Percentiles rank a stretch among this genome's conserved stretches.
Evolutionary conservation across 495 filamentous ascomycete genomes (phyloP).

Genomic region (Aspergillus hancockii): DNA sequence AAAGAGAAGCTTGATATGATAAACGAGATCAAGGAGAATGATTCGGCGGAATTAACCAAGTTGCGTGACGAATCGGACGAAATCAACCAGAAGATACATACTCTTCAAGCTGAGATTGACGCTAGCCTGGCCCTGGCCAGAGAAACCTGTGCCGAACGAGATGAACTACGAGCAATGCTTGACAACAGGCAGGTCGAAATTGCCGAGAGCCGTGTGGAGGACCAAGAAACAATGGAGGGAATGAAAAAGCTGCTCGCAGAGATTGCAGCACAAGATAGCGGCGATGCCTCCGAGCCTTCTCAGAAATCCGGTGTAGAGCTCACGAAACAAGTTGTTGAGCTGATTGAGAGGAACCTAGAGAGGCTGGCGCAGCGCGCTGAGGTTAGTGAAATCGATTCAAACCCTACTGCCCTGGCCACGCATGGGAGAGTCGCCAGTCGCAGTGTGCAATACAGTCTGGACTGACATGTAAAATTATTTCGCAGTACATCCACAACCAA

Average conservation of each 20-base stretch:
- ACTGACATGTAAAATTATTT: slow-evolving; percentile 15
- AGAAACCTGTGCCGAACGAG: slow-evolving; percentile 43
- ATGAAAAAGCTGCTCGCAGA: slow-evolving; percentile 47
- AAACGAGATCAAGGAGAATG: slow-evolving; percentile 47
- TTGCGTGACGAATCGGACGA: slow-evolving; percentile 48
- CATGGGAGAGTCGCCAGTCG: neutral
- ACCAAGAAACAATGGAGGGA: slow-evolving; percentile 45
- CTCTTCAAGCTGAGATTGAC: slow-evolving; percentile 45
- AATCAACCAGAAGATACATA: slow-evolving; percentile 39
- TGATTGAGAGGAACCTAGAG: slow-evolving; percentile 49
- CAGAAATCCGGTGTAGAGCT: slow-evolving; percentile 45
- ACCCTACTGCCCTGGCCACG: neutral
- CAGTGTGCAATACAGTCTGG: too few relatives aligned
- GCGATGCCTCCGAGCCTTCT: slow-evolving; percentile 31
- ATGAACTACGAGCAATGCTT: slow-evolving; percentile 45
- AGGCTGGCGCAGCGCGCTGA: slow-evolving; percentile 49
- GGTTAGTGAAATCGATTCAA: slow-evolving; percentile 31
- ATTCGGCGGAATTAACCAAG: slow-evolving; percentile 44
- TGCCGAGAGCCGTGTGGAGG: slow-evolving; percentile 30
- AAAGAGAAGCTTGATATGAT: slow-evolving; percentile 53
- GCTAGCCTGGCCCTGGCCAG: slow-evolving; percentile 40
- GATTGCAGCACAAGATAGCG: slow-evolving; percentile 36
- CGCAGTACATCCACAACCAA: slow-evolving; percentile 62
- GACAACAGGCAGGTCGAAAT: slow-evolving; percentile 43
- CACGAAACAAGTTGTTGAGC: slow-evolving; percentile 43